phyloP scores from a whole-genome alignment of 2,329 filamentous ascomycete species.

The Stachybotrys elegans region DNA sequence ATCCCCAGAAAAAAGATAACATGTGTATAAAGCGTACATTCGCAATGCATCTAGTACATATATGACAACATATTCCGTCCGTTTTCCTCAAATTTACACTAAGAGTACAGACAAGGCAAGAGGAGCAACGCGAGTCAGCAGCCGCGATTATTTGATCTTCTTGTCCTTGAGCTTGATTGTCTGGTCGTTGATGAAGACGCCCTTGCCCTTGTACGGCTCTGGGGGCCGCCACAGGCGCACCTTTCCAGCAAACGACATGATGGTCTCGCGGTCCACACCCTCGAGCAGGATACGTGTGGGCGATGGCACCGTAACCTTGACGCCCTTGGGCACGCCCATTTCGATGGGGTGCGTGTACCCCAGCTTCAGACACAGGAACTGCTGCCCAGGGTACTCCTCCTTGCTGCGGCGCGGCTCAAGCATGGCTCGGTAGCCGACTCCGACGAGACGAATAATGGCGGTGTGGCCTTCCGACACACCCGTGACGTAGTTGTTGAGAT shows the following conservation, averaged over 20 bases:
- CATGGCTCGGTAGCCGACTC: constrained; percentile 89
- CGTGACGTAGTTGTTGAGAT: constrained; percentile 84
- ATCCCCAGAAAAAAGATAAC: too few relatives aligned
- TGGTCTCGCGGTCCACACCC: constrained; percentile 76
- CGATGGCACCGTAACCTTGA: constrained; percentile 83
- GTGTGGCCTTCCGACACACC: constrained; percentile 96
- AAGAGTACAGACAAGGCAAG: not conserved
- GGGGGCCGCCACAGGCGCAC: constrained; percentile 86
- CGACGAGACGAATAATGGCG: constrained; percentile 85
- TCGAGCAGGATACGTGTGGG: constrained; percentile 89
- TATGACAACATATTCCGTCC: not conserved
- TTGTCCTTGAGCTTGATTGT: constrained; percentile 98
- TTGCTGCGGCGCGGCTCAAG: constrained; percentile 73
- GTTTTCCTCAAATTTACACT: not conserved
- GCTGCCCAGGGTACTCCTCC: constrained; percentile 73
- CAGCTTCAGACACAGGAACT: constrained; percentile 90
- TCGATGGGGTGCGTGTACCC: constrained; percentile 96
- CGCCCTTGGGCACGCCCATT: constrained; percentile 73
- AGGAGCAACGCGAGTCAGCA: constrained; percentile 1
- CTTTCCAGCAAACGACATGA: constrained; percentile 86
- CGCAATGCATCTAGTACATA: not conserved
- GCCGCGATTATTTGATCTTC: constrained; percentile 72
- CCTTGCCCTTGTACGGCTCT: constrained; percentile 99
- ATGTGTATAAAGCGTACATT: constrained; percentile 4
- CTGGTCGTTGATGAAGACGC: constrained; percentile 96